These are phyloP conservation scores for Thraustochytrium aureum DNA, from an alignment of 352 stramenopile species.

Conservation along the genomic window DNA sequence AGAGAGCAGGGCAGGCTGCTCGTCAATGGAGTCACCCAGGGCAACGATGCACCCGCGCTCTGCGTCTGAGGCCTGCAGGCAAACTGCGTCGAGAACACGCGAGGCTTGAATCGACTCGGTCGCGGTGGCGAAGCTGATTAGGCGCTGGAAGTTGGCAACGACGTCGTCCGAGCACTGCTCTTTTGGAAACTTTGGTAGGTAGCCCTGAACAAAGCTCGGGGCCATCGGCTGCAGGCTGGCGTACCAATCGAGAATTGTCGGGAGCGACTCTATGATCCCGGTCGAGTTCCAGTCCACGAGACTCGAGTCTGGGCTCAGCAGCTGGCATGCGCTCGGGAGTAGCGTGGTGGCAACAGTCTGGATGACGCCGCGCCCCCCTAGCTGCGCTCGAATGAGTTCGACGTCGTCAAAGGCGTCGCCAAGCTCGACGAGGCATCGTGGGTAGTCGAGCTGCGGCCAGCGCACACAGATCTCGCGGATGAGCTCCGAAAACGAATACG, in stretches of 20 bases:
- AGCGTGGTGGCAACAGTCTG: constrained; percentile 23
- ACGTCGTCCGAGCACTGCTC: constrained; percentile 9
- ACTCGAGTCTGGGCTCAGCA: not conserved
- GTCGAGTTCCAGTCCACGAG: constrained; percentile 45
- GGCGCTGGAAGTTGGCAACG: not conserved
- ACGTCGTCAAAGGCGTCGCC: constrained; percentile 22
- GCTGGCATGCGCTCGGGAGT: constrained; percentile 22
- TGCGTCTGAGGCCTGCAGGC: not conserved
- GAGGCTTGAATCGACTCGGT: not conserved
- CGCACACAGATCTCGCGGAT: constrained; percentile 20
- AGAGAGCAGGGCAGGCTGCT: not conserved
- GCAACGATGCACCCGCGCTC: constrained; percentile 14
- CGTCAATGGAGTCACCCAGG: constrained; percentile 23
- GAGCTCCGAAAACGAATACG: not conserved
- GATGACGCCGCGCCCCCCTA: not conserved
- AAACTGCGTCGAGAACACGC: constrained; percentile 9
- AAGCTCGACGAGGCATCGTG: constrained; percentile 7
- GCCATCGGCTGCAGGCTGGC: constrained; percentile 15
- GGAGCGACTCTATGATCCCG: constrained; percentile 20
- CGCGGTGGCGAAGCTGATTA: not conserved
- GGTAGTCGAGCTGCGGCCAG: constrained; percentile 2
- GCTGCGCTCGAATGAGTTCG: not conserved
- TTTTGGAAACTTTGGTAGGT: constrained; percentile 19
- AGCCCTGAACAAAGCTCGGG: constrained; percentile 3
- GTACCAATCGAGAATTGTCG: constrained; percentile 37